These are phyloP conservation scores for Monascus ruber DNA, from an alignment of 2,329 filamentous ascomycete genomes.

Conservation along the genomic window DNA sequence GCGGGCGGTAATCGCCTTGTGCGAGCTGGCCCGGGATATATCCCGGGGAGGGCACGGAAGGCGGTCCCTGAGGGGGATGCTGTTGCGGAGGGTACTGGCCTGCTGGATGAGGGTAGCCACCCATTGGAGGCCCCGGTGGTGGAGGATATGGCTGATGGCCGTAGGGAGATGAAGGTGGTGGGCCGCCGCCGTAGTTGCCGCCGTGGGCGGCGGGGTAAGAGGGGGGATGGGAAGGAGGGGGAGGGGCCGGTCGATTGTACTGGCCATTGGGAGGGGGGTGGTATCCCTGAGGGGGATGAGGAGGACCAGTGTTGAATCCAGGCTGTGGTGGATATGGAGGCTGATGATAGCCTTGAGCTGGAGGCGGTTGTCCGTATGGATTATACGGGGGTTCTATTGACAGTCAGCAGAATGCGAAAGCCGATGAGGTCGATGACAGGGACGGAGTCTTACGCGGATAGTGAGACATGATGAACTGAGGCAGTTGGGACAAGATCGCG, in stretches of 20 bases:
- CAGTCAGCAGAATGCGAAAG: no score
- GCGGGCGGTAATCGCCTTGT: constrained; percentile 51
- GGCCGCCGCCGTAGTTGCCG: no score
- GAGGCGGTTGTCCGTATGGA: constrained; percentile 13
- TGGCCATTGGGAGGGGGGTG: constrained; percentile 11
- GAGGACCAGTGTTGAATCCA: background rate
- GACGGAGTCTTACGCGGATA: no score
- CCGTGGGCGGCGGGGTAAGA: no score
- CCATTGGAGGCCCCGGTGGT: no score
- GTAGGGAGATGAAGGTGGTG: constrained; percentile 7
- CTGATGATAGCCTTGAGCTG: constrained; percentile 12
- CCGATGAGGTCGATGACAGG: no score
- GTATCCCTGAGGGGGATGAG: constrained; percentile 11
- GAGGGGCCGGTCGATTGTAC: no score
- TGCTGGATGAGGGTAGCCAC: background rate
- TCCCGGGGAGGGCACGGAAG: constrained; percentile 58
- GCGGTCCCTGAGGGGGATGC: constrained; percentile 25
- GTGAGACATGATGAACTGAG: no score
- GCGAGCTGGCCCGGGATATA: constrained; percentile 64
- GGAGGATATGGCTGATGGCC: background rate
- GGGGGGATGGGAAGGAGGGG: no score
- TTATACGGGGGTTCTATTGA: constrained; percentile 15
- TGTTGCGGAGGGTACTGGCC: constrained; percentile 16
- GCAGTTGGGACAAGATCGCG: no score
- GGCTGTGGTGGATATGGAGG: constrained; percentile 13